These are phyloP conservation scores for Plasmodium billcollinsi DNA, from an alignment of 169 alveolate species.

Conservation along the genomic window DNA sequence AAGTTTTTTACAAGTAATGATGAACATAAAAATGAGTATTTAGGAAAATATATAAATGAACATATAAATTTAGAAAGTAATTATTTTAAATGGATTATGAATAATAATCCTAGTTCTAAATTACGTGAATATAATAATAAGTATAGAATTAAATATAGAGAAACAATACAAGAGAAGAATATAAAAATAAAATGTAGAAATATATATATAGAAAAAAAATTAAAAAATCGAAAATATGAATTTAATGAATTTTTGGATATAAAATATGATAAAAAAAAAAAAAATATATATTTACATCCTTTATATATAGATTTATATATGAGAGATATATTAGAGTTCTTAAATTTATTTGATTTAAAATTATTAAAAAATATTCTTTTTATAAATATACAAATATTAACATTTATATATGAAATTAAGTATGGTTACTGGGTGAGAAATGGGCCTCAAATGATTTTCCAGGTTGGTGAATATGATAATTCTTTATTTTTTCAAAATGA, in stretches of 20 bases:
- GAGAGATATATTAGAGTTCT: conserved; percentile 51
- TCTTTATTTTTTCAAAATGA: conserved; percentile 58
- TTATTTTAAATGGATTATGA: conserved; percentile 43
- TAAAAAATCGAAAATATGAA: conserved; percentile 29
- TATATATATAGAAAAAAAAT: conserved; percentile 46
- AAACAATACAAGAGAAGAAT: conserved; percentile 58
- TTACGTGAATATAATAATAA: conserved; percentile 3
- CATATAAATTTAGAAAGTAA: conserved; percentile 15
- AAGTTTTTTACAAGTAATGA: conserved; percentile 14
- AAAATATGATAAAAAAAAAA: conserved; percentile 14
- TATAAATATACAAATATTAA: conserved; percentile 31
- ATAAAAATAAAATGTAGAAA: conserved; percentile 43
- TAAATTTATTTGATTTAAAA: conserved; percentile 32
- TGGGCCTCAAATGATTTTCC: conserved; percentile 59
- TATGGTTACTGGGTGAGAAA: conserved; percentile 74
- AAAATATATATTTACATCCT: conserved; percentile 46
- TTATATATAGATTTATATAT: conserved; percentile 49
- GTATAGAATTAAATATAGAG: conserved; percentile 13
- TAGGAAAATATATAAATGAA: conserved; percentile 14
- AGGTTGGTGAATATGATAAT: conserved; percentile 34
- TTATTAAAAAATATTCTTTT: conserved; percentile 30
- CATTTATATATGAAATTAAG: conserved; percentile 67
- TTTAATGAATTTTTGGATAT: conserved; percentile 66
- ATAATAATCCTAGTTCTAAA: conserved; percentile 12
- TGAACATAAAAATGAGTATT: conserved; percentile 4